A percentile compares a stretch with the other conserved stretches of the same genome.
Evolutionary conservation across 169 alveolate species (phyloP).

Genomic region (Plasmodium blacklocki): DNA sequence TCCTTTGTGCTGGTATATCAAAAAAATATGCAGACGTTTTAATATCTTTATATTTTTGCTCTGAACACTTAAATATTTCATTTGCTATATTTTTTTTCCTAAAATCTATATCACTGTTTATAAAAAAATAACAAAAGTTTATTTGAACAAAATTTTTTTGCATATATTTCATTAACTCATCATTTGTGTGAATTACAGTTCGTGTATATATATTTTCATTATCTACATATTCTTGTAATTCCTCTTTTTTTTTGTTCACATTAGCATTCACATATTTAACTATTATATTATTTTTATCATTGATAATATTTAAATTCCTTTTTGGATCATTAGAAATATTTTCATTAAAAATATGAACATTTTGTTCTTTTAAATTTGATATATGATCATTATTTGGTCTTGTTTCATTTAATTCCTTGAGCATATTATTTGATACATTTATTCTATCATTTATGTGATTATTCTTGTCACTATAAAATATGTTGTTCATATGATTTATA

Average conservation of each 20-base stretch:
- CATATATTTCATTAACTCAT: constrained; percentile 34
- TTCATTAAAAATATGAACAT: not conserved
- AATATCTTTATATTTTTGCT: constrained; percentile 37
- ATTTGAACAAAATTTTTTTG: constrained; percentile 37
- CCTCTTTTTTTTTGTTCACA: not conserved
- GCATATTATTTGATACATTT: not conserved
- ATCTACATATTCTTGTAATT: not conserved
- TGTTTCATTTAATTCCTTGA: not conserved
- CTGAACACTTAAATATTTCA: constrained; percentile 11
- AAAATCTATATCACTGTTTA: constrained; percentile 54
- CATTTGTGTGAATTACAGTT: constrained; percentile 35
- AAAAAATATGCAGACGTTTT: constrained; percentile 68
- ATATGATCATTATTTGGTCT: not conserved
- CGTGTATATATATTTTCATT: constrained; percentile 2
- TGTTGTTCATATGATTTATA: not conserved
- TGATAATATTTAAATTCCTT: not conserved
- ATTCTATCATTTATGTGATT: not conserved
- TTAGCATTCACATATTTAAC: not conserved
- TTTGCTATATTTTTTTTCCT: constrained; percentile 26
- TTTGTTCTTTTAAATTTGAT: not conserved
- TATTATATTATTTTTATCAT: not conserved
- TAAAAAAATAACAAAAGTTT: constrained; percentile 41
- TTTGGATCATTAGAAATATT: not conserved
- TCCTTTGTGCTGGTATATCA: constrained; percentile 28
- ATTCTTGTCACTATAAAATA: not conserved